Evolutionary conservation across 2,329 filamentous ascomycete species (phyloP).

Genomic region (Periconia macrospinosa): DNA sequence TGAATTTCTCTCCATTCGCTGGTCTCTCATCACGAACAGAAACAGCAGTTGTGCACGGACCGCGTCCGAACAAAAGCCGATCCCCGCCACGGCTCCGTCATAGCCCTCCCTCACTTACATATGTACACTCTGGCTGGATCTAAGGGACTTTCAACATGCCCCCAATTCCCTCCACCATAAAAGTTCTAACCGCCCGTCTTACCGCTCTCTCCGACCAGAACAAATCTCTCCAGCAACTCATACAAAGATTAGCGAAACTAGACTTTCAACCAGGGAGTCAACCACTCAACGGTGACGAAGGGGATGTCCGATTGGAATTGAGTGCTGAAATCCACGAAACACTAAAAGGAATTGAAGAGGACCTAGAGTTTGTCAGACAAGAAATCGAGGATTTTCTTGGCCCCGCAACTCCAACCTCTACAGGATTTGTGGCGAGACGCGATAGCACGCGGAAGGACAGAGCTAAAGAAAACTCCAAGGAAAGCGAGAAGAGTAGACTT

Average conservation of each 20-base stretch:
- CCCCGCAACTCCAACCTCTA: slow-evolving; percentile 8
- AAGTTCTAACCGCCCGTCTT: slow-evolving; percentile 52
- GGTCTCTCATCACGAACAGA: slow-evolving; percentile 1
- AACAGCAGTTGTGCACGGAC: background rate
- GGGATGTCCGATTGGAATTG: slow-evolving; percentile 71
- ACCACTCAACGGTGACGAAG: slow-evolving; percentile 62
- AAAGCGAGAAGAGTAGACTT: slow-evolving; percentile 67
- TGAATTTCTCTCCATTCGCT: background rate
- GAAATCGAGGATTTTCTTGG: slow-evolving; percentile 72
- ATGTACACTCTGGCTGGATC: slow-evolving; percentile 25
- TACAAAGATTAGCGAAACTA: slow-evolving; percentile 61
- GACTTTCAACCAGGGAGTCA: slow-evolving; percentile 65
- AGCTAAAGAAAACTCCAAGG: slow-evolving; percentile 62
- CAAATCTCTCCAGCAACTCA: slow-evolving; percentile 57
- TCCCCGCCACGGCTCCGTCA: slow-evolving; percentile 30
- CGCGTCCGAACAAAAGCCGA: slow-evolving; percentile 10
- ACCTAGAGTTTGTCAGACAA: slow-evolving; percentile 77
- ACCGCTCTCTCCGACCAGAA: slow-evolving; percentile 57
- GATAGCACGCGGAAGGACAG: slow-evolving; percentile 48
- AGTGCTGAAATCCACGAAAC: slow-evolving; percentile 77
- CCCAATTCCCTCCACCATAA: slow-evolving; percentile 36
- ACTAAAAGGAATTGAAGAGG: slow-evolving; percentile 77
- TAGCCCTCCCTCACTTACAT: slow-evolving; percentile 27
- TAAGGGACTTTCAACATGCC: slow-evolving; percentile 30
- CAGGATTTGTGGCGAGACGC: slow-evolving; percentile 24